phyloP scores from a whole-genome alignment of 2,329 filamentous ascomycete species.

The Hirsutella minnesotensis region DNA sequence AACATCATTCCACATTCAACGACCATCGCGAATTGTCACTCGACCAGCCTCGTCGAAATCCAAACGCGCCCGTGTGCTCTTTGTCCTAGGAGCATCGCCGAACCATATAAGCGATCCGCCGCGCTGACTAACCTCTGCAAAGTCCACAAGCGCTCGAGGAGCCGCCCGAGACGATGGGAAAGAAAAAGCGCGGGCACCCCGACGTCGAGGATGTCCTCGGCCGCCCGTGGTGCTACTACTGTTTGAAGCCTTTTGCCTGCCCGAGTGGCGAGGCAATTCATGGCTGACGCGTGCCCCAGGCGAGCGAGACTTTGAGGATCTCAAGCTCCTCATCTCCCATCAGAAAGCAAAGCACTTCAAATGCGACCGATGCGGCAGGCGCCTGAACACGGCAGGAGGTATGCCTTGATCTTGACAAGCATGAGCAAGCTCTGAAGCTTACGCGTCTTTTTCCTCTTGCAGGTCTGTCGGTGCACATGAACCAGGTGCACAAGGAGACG shows the following conservation, averaged over 20 bases:
- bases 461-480: constrained; percentile 95
- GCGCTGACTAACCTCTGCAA: too few species aligned
- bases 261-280: constrained; percentile 3
- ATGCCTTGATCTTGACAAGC: constrained; percentile 6
- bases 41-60: constrained; percentile 3
- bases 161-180: constrained; percentile 47
- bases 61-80: too few species aligned
- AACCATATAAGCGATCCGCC: too few species aligned
- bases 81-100: too few species aligned
- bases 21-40: too few species aligned
- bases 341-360: constrained; percentile 99
- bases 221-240: constrained; percentile 97
- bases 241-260: constrained; percentile 27
- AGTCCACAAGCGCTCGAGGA: too few species aligned
- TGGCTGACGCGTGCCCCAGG: constrained; percentile 24
- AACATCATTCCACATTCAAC: too few species aligned
- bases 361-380: constrained; percentile 78
- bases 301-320: constrained; percentile 94
- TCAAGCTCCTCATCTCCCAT: constrained; percentile 92
- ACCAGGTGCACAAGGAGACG: constrained; percentile 94
- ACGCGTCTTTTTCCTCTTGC: constrained; percentile 3
- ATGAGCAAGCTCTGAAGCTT: neutral
- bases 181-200: constrained; percentile 80
- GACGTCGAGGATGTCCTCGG: constrained; percentile 78
- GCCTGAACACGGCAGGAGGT: constrained; percentile 93